Percentiles rank a stretch among this genome's conserved stretches.
phyloP scores from a whole-genome alignment of 495 filamentous ascomycete genomes.

The Recurvomyces mirabilis region DNA sequence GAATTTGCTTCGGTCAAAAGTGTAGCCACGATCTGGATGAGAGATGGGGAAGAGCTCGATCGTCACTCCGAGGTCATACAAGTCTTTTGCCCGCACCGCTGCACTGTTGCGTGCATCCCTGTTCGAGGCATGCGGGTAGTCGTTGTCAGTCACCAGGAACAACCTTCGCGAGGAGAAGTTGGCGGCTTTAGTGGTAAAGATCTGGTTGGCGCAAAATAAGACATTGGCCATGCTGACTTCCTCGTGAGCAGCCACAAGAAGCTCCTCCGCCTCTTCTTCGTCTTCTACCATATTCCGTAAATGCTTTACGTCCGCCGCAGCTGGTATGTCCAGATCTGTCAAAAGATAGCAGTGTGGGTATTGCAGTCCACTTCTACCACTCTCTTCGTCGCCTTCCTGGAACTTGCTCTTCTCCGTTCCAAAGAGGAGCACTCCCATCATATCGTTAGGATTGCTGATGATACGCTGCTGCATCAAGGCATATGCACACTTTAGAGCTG shows the following conservation, averaged over 20 bases:
- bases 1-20: conserved; percentile 78
- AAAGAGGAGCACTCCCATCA: conserved; percentile 96
- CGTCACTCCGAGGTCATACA: conserved; percentile 86
- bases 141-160: conserved; percentile 93
- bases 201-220: conserved; percentile 88
- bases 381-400: conserved; percentile 52
- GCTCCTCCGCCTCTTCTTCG: conserved; percentile 47
- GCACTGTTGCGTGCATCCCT: conserved; percentile 62
- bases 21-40: conserved; percentile 42
- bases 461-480: conserved; percentile 95
- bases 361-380: conserved; percentile 43
- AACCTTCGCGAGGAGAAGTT: conserved; percentile 87
- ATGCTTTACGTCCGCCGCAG: conserved; percentile 72
- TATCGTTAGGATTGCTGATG: conserved; percentile 89
- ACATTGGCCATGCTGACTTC: conserved; percentile 76
- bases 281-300: conserved; percentile 66
- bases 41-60: conserved; percentile 95
- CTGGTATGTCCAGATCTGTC: conserved; percentile 77
- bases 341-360: conserved; percentile 93
- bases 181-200: conserved; percentile 88
- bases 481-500: conserved; percentile 90
- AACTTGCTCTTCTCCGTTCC: conserved; percentile 82
- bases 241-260: conserved; percentile 55
- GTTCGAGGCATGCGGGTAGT: conserved; percentile 67
- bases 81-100: conserved; percentile 78